phyloP scores from a whole-genome alignment of 345 rosid genomes.

The Citrus medica region DNA sequence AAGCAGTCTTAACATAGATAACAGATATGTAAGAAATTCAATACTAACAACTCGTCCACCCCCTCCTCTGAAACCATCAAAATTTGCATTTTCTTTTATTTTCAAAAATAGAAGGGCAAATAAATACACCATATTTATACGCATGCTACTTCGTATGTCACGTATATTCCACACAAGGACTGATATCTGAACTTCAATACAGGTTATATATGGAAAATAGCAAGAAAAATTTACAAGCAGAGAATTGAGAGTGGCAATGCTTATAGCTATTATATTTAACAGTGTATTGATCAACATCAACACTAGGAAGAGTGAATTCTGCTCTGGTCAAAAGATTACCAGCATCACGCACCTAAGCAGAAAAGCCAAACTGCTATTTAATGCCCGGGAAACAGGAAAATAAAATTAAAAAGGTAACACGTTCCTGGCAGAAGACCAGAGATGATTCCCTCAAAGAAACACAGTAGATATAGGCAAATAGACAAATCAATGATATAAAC shows the following conservation, averaged over 20 bases:
- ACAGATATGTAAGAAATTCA: too few species aligned
- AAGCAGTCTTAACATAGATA: neutral
- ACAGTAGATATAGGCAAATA: neutral
- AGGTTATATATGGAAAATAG: neutral
- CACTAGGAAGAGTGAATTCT: conserved; percentile 89
- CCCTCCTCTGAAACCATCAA: too few species aligned
- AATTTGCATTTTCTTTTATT: too few species aligned
- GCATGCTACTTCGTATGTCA: neutral
- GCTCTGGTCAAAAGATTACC: conserved; percentile 97
- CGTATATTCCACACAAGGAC: neutral
- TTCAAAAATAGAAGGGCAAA: too few species aligned
- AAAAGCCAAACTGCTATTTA: conserved; percentile 6
- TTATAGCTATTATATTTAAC: conserved; percentile 86
- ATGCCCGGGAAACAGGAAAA: neutral
- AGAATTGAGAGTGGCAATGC: conserved; percentile 10
- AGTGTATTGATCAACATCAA: conserved; percentile 84
- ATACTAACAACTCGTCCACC: too few species aligned
- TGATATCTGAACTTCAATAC: neutral
- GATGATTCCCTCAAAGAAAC: neutral
- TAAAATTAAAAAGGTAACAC: neutral
- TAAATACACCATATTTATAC: neutral
- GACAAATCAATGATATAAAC: neutral
- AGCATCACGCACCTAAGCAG: conserved; percentile 81
- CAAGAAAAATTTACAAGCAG: neutral
- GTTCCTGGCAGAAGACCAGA: neutral